phyloP scores from a whole-genome alignment of 306 rosid genomes.

The Cotoneaster glaucophyllus region DNA sequence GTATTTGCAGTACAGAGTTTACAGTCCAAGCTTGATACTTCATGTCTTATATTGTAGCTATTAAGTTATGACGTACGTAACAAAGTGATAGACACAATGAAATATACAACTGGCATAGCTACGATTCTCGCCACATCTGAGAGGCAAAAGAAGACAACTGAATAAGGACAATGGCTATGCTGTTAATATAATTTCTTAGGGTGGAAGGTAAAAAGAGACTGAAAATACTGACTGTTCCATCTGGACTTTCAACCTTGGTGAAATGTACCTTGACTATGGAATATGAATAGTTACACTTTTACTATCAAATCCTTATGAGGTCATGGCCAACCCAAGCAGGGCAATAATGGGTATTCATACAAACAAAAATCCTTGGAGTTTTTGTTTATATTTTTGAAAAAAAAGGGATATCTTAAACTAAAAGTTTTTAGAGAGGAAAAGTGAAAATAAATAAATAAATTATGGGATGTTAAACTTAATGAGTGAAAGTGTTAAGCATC shows the following conservation, averaged over 20 bases:
- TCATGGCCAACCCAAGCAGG: neutral
- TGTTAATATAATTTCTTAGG: neutral
- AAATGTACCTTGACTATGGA: neutral
- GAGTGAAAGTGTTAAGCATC: slow-evolving; percentile 24
- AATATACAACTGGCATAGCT: too few species aligned
- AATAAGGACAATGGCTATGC: neutral
- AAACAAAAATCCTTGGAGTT: too few species aligned
- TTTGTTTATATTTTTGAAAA: too few species aligned
- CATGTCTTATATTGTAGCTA: neutral
- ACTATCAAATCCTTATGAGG: neutral
- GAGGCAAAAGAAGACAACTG: neutral
- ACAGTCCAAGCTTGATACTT: neutral
- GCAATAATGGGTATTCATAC: too few species aligned
- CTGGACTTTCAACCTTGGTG: neutral
- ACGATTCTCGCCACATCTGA: neutral
- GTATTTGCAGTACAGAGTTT: neutral
- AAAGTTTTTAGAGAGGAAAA: too few species aligned
- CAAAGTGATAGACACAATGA: neutral
- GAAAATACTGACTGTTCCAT: neutral
- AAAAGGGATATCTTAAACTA: too few species aligned
- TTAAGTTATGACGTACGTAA: too few species aligned
- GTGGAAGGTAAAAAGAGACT: slow-evolving; percentile 1
- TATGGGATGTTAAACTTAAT: too few species aligned
- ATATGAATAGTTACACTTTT: neutral
- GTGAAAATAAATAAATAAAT: too few species aligned